These are phyloP conservation scores for Senna tora DNA, from an alignment of 306 rosid species.

Conservation along the genomic window DNA sequence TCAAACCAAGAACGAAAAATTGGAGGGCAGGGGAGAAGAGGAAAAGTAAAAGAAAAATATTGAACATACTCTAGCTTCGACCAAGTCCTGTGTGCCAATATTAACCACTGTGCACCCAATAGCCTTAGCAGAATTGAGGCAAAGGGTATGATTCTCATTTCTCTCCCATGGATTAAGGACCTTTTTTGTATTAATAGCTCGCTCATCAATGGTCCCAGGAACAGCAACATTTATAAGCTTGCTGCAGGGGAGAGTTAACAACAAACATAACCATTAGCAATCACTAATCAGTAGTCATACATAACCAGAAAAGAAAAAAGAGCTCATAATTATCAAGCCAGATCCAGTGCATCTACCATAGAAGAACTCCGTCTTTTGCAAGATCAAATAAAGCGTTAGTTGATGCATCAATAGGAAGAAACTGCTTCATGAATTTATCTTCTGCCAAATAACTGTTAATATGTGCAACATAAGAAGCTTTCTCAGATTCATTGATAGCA, in stretches of 20 bases:
- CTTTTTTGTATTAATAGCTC: slow-evolving; percentile 92
- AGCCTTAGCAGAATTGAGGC: slow-evolving; percentile 98
- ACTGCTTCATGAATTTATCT: slow-evolving; percentile 62
- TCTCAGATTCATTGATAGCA: slow-evolving; percentile 89
- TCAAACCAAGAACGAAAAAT: slow-evolving; percentile 11
- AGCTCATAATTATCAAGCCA: slow-evolving; percentile 13
- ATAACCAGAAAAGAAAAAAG: neutral
- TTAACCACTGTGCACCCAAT: slow-evolving; percentile 99
- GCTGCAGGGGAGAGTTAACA: slow-evolving; percentile 59
- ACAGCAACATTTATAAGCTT: slow-evolving; percentile 96
- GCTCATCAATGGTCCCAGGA: slow-evolving; percentile 98
- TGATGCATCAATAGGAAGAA: slow-evolving; percentile 64
- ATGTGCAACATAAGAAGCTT: slow-evolving; percentile 81
- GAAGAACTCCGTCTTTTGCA: slow-evolving; percentile 75
- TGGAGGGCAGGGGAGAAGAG: neutral
- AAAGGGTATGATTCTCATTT: slow-evolving; percentile 94
- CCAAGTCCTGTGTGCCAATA: slow-evolving; percentile 89
- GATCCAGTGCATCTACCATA: slow-evolving; percentile 55
- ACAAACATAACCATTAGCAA: slow-evolving; percentile 28
- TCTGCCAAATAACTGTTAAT: slow-evolving; percentile 62
- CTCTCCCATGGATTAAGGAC: slow-evolving; percentile 99
- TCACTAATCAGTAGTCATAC: neutral
- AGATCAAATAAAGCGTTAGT: slow-evolving; percentile 69
- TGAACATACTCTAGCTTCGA: slow-evolving; percentile 89
- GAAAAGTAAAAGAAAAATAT: slow-evolving; percentile 26